These are phyloP conservation scores for Aspergillus floridensis DNA, from an alignment of 2,329 filamentous ascomycete genomes.

Conservation along the genomic window DNA sequence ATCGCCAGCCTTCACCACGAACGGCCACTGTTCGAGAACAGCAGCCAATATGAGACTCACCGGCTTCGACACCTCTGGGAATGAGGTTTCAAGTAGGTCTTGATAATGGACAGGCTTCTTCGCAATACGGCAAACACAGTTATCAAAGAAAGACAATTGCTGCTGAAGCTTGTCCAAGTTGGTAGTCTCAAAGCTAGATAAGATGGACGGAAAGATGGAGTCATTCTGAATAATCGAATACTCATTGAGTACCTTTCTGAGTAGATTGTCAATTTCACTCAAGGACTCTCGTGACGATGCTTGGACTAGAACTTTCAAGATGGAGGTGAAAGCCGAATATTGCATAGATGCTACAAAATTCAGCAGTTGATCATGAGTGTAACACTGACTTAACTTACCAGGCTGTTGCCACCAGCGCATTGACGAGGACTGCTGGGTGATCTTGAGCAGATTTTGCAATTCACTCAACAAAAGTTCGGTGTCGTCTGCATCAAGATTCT, in stretches of 20 bases:
- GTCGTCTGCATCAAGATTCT: constrained; percentile 46
- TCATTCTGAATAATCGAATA: constrained; percentile 36
- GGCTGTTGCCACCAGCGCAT: constrained; percentile 89
- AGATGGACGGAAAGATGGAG: constrained; percentile 38
- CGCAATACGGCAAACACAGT: constrained; percentile 73
- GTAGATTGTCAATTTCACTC: constrained; percentile 33
- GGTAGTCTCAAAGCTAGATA: constrained; percentile 37
- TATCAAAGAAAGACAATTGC: constrained; percentile 73
- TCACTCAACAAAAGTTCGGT: constrained; percentile 65
- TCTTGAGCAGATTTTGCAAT: constrained; percentile 74
- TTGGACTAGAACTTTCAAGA: constrained; percentile 38
- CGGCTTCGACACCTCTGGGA: constrained; percentile 33
- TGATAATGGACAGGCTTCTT: constrained; percentile 79
- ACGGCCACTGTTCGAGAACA: constrained; percentile 75
- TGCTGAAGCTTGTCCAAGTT: constrained; percentile 30
- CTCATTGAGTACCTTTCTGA: constrained; percentile 37
- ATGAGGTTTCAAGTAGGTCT: constrained; percentile 45
- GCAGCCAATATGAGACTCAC: constrained; percentile 67
- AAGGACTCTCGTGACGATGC: constrained; percentile 31
- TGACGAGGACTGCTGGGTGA: constrained; percentile 74
- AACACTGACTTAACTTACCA: constrained; percentile 35
- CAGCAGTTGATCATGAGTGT: background rate
- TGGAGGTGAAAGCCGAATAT: constrained; percentile 42
- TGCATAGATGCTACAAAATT: constrained; percentile 35
- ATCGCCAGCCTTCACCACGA: constrained; percentile 55